Evolutionary conservation across 139 green algal species (phyloP), one percentile per base, ranked within the genome.

Genomic region (Volvox africanus): DNA sequence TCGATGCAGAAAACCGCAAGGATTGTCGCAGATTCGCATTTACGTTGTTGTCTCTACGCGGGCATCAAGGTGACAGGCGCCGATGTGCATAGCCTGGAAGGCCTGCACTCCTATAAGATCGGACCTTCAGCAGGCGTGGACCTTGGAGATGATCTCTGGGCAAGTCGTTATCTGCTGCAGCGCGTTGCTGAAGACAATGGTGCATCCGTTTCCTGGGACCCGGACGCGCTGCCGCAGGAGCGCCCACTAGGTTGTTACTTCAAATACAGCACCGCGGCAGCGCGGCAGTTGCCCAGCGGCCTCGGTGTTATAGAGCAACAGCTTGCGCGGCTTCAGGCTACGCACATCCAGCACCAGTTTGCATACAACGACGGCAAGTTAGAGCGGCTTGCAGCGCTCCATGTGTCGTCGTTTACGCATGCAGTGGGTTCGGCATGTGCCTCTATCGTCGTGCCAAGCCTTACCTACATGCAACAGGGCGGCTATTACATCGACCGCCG

Each of bases 401-500:
- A 82, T 11, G 37, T 71, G 13, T 62, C 76, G 0, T 11, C 61
- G 30, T 98, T 98, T 91, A 94, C 90, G 16, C 94, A 92, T 65
- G 96, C 93, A 22, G 89, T 97, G 22, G 97, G 95, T 65, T 94
- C 95, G 69, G 92, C 92, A 1, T 61, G 76, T 11, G 91, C 92
- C 33, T 94, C 90, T 24, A 91, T 98, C 32, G 92, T 95, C 44
- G 91, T 98, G n/a, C 94, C 94, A 36, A 92, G 91, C 79, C 84
- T 84, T 24, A 92, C 92, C 21, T 62, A 94, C 44, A 26, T 95
- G 44, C 87, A 93, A 22, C 82, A 90, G 22, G 87, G 89, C 44
- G 97, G 97, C 11, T 96, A 96, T 78, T 96, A 96, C n/a, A 89
- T 96, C n/a, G 97, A 98, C 92, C 83, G 94, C 16, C 94, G 97